Evolutionary conservation across 2,329 filamentous ascomycete genomes (phyloP).

Genomic region (Exophiala xenobiotica): DNA sequence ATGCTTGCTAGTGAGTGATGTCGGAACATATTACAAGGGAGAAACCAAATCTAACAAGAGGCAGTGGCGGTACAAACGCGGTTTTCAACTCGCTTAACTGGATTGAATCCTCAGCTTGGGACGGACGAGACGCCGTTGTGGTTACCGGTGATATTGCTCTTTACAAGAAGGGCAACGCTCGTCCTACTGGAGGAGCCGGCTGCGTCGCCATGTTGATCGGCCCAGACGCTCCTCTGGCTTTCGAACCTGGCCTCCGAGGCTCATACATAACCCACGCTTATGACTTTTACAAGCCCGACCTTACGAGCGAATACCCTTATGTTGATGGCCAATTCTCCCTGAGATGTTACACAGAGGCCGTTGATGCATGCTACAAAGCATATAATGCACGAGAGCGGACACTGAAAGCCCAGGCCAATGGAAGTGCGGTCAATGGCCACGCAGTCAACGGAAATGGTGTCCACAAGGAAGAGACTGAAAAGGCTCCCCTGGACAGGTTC

Average conservation of each 20-base stretch:
- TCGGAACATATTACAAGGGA: neutral
- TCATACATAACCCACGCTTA: constrained; percentile 81
- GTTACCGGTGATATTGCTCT: constrained; percentile 80
- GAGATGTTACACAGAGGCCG: constrained; percentile 76
- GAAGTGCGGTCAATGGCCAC: constrained; percentile 32
- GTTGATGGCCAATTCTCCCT: constrained; percentile 82
- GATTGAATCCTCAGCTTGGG: constrained; percentile 84
- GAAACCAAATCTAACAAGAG: constrained; percentile 10
- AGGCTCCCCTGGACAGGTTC: constrained; percentile 73
- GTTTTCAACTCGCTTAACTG: constrained; percentile 82
- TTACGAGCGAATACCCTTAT: constrained; percentile 82
- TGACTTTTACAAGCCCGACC: constrained; percentile 88
- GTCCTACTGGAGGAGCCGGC: constrained; percentile 77
- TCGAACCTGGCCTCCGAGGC: constrained; percentile 76
- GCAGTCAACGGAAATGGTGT: constrained; percentile 49
- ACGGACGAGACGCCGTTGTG: constrained; percentile 77
- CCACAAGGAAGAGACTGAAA: constrained; percentile 45
- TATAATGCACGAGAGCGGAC: constrained; percentile 72
- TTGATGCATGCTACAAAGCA: constrained; percentile 77
- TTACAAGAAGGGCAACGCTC: constrained; percentile 79
- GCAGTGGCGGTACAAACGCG: constrained; percentile 72
- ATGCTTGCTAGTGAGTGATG: constrained; percentile 66
- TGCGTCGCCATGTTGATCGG: constrained; percentile 77
- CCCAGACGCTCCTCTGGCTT: constrained; percentile 71
- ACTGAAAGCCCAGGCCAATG: constrained; percentile 47